Conservation (phyloP, 148 eudicot species). For the Agrostemma githago region DNA sequence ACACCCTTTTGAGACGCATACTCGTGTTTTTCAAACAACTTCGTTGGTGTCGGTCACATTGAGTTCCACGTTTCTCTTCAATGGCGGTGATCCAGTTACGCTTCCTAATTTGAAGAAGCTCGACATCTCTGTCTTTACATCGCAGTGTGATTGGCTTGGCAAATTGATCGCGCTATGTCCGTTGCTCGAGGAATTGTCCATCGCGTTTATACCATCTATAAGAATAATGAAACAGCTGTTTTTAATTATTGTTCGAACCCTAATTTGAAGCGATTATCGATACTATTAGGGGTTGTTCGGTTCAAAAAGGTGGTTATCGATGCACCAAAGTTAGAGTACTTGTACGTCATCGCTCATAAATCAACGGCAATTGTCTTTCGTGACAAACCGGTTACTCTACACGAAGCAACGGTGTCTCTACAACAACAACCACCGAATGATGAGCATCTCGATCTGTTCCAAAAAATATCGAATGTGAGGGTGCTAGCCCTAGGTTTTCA, state of each 20-base stretch:
- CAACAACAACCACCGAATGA: neutral
- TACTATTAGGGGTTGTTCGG: neutral
- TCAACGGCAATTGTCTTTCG: neutral
- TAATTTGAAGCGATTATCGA: neutral
- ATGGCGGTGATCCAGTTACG: neutral
- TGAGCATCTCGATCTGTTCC: neutral
- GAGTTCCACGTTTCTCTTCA: too few species aligned
- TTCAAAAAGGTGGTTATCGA: neutral
- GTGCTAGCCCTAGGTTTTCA: neutral
- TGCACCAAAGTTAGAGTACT: neutral
- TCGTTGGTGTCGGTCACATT: conserved; percentile 6
- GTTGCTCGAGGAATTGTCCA: conserved; percentile 4
- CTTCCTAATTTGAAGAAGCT: conserved; percentile 6
- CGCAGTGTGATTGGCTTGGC: neutral
- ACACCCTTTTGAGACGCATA: too few species aligned
- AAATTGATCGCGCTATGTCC: neutral
- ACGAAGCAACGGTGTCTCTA: neutral
- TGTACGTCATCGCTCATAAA: neutral
- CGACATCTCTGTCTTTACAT: neutral
- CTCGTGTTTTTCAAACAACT: neutral
- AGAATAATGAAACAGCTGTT: too few species aligned
- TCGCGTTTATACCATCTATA: neutral
- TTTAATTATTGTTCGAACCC: neutral
- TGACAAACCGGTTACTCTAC: neutral
- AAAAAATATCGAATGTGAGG: neutral